Evolutionary conservation across 805 yeast species (phyloP).

Genomic region (Monosporozyma yasuniensis): DNA sequence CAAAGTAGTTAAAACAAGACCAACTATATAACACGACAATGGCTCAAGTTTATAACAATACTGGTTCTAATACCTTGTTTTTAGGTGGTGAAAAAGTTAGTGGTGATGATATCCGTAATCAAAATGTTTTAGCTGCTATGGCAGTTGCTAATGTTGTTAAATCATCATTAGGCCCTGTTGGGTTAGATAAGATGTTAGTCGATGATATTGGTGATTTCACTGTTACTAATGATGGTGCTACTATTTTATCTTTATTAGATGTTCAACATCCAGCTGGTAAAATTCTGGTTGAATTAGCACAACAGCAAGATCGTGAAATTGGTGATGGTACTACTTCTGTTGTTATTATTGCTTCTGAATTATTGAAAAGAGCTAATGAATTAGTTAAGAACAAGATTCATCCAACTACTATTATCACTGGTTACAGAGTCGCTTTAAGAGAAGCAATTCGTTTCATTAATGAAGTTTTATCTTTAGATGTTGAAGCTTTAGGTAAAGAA

Average conservation of each 20-base stretch:
- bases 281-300: conserved; percentile 92
- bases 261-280: conserved; percentile 99
- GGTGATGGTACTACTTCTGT: conserved; percentile 98
- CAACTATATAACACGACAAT: conserved; percentile 18
- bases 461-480: conserved; percentile 75
- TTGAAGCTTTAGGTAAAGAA: conserved; percentile 72
- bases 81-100: conserved; percentile 92
- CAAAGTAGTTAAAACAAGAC: neutral
- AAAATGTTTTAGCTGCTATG: conserved; percentile 88
- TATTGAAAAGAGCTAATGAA: conserved; percentile 86
- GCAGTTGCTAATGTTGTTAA: conserved; percentile 75
- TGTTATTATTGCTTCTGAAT: conserved; percentile 89
- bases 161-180: conserved; percentile 95
- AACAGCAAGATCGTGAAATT: conserved; percentile 97
- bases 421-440: conserved; percentile 84
- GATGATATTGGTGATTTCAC: conserved; percentile 99
- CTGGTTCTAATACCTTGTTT: conserved; percentile 87
- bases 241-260: conserved; percentile 79
- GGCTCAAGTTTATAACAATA: conserved; percentile 62
- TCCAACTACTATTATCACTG: conserved; percentile 96
- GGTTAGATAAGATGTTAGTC: conserved; percentile 95
- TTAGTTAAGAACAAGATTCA: conserved; percentile 88
- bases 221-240: conserved; percentile 98
- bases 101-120: conserved; percentile 94
- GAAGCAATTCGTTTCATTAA: conserved; percentile 84